Base-by-base conservation (phyloP, 768 basidiomycete species). In the Hypsizygus marmoreus region DNA sequence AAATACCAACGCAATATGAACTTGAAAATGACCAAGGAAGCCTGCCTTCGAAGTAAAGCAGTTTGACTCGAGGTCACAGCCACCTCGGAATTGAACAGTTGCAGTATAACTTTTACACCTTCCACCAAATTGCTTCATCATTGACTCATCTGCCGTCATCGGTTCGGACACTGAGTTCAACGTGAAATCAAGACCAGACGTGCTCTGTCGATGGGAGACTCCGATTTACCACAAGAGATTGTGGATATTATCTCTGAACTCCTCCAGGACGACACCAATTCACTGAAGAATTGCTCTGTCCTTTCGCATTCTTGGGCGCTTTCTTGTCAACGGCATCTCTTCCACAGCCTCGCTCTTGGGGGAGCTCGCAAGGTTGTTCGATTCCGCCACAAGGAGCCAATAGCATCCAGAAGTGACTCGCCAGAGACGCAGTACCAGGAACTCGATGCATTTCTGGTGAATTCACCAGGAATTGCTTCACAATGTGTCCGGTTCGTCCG, bases 281-380 rank as follows among this genome's bases (percentile, higher is more conserved):
- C 43, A 17, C 43, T 44, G 19, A 23, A 26, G 11, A 14, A 44
- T 11, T 44, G 43, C 16, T 16, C 43, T 34, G 17, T 44, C 13
- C 34, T 45, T 4, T 37, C 35, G 17, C 43, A 36, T 20, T 36
- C 43, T 13, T 45, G 43, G 43, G 31, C 43, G 13, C 24, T 12
- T 10, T 14, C 43, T 16, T 37, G 35, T 10, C 43, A 37, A 37
- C 34, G 28, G 11, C 35, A 45, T 37, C 9, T 37, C n/a, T 45
- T 45, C 28, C 24, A 45, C 11, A 37, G 24, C 11, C 43, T 45
- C 10, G 31, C 35, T 1, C 41, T 49, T 29, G 48, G 48, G 4
- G 48, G 48, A 6, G 20, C 48, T 2, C 41, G 48, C 11, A 40
- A 43, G 16, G 41, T 49, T 29, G 23, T 43, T 28, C 39, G 47